Evolutionary conservation across 1,284 basidiomycete species (phyloP), one percentile per base, ranked within the genome.

Genomic region (Inonotus hispidus): DNA sequence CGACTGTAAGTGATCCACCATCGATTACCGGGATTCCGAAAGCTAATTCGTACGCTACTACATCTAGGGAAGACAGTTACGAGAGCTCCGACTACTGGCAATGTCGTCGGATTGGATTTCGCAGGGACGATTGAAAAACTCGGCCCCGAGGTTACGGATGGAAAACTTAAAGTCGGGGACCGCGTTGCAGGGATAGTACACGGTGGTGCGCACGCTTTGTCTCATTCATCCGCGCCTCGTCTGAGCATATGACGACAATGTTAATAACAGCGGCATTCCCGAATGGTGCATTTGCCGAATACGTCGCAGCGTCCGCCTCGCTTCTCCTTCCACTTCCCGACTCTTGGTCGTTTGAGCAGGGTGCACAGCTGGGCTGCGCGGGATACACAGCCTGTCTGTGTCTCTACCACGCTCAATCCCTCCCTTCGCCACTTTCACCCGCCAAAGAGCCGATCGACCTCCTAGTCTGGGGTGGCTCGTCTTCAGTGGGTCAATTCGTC

Each of bases 131-230:
- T 82, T 61, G 75, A 73, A 38, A 66, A 69, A 39, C 60, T 77
- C 37, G 76, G 75, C 11, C 52, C 64, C 2, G 71, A 67, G 2
- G 71, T 74, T 19, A 41, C 65, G 1, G 64, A 70, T 56, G 63
- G 63, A 21, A 43, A 39, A 19, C 53, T 77, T 60, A 68, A 73
- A 27, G 68, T 74, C 21, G 81, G 80, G 5, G 74, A 78, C 61
- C 72, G 75, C 13, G 76, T 81, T 13, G 76, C 75, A 2, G 78
- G 76, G 10, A 72, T 75, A 57, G 75, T 80, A 6, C 75, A 78
- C 64, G 79, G 79, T 32, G 73, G 74, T 39, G 63, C 21, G 53
- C 37, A n/a, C n/a, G n/a, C n/a, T n/a, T n/a, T n/a, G n/a, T n/a
- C n/a, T n/a, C n/a, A n/a, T n/a, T n/a, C n/a, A n/a, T n/a, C n/a